Percentiles rank a stretch among this genome's conserved stretches.
Conservation (phyloP, 495 filamentous ascomycete species). For the Penicillium bovifimosum region DNA sequence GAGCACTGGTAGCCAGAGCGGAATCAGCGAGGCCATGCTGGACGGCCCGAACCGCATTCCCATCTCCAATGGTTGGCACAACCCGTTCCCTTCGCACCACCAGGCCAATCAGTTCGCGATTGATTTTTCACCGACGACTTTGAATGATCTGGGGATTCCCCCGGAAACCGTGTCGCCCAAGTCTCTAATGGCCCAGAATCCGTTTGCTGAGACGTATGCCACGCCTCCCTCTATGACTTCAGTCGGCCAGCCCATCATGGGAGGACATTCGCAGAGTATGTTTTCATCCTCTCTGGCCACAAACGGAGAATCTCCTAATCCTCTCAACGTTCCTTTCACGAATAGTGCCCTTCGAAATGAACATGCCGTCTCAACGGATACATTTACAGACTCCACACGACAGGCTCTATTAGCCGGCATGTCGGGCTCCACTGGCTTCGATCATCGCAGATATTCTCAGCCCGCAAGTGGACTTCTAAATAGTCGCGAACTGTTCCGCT, state of each 20-base stretch:
- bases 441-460: conserved; percentile 72
- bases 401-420: conserved; percentile 79
- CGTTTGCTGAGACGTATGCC: conserved; percentile 42
- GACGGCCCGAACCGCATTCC: conserved; percentile 65
- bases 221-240: conserved; percentile 64
- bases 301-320: conserved; percentile 52
- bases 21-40: conserved; percentile 87
- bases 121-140: conserved; percentile 47
- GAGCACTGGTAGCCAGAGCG: conserved; percentile 86
- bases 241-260: conserved; percentile 43
- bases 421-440: conserved; percentile 68
- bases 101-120: conserved; percentile 54
- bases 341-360: conserved; percentile 55
- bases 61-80: conserved; percentile 59
- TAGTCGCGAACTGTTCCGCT: conserved; percentile 42
- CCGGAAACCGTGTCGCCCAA: conserved; percentile 46
- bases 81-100: conserved; percentile 56
- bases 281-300: conserved; percentile 53
- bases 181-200: conserved; percentile 44
- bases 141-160: conserved; percentile 40
- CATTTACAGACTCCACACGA: conserved; percentile 92
- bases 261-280: conserved; percentile 51
- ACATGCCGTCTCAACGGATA: conserved; percentile 63
- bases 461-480: conserved; percentile 50
- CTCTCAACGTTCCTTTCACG: conserved; percentile 46